These are phyloP conservation scores for Apiospora kogelbergensis DNA, from an alignment of 2,329 filamentous ascomycete species.

Conservation along the genomic window DNA sequence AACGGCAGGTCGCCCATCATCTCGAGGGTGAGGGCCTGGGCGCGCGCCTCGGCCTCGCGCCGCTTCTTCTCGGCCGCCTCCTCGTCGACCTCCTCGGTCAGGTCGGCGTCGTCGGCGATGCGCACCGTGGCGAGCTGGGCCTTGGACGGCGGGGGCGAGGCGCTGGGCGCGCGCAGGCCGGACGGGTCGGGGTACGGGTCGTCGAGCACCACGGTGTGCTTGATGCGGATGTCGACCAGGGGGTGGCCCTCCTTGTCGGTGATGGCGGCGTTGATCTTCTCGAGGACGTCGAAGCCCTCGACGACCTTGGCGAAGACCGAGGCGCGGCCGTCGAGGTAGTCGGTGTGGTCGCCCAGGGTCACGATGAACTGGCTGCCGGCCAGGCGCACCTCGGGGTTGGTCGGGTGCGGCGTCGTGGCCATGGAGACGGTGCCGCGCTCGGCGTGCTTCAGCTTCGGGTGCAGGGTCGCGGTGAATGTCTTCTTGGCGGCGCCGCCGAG, in stretches of 20 bases:
- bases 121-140: conserved; percentile 88
- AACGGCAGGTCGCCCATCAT: conserved; percentile 98
- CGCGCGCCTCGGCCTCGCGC: conserved; percentile 85
- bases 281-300: conserved; percentile 89
- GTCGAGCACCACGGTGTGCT: conserved; percentile 88
- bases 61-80: conserved; percentile 78
- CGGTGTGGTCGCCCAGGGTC: conserved; percentile 84
- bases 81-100: conserved; percentile 71
- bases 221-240: conserved; percentile 90
- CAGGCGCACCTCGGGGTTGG: conserved; percentile 77
- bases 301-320: conserved; percentile 94
- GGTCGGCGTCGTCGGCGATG: conserved; percentile 83
- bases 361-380: conserved; percentile 93
- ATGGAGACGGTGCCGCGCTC: conserved; percentile 95
- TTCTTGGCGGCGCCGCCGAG: conserved; percentile 69
- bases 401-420: conserved; percentile 79
- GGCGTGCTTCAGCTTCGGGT: conserved; percentile 82
- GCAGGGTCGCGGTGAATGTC: conserved; percentile 81
- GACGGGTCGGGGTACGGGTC: conserved; percentile 86
- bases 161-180: conserved; percentile 72
- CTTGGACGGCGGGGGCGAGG: conserved; percentile 78
- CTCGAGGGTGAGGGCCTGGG: conserved; percentile 91
- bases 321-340: conserved; percentile 90
- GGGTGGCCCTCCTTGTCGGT: conserved; percentile 84
- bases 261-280: conserved; percentile 90